Evolutionary conservation across 1,284 basidiomycete genomes (phyloP).

Genomic region (Paramarasmius palmivorus): DNA sequence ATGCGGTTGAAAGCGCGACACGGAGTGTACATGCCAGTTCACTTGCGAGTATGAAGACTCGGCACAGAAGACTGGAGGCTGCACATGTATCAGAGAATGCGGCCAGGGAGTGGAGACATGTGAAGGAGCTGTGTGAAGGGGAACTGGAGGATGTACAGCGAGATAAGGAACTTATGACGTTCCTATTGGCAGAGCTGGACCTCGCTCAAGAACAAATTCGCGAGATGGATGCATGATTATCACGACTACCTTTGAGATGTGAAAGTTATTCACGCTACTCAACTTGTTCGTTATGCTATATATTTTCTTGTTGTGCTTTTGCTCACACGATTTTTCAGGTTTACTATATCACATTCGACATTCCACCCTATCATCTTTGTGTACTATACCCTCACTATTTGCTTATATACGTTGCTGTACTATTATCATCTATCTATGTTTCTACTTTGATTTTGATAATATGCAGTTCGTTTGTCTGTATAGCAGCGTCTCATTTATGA

Average conservation of each 20-base stretch:
- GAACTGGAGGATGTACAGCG: conserved; percentile 57
- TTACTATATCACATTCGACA: too few species aligned
- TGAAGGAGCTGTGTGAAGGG: conserved; percentile 51
- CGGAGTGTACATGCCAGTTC: conserved; percentile 39
- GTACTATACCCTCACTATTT: too few species aligned
- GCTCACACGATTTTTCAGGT: not conserved
- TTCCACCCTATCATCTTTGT: too few species aligned
- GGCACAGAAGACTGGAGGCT: conserved; percentile 40
- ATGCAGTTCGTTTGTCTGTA: not conserved
- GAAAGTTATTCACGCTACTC: not conserved
- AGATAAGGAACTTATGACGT: conserved; percentile 52
- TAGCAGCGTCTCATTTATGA: too few species aligned
- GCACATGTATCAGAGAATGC: conserved; percentile 44
- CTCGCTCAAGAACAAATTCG: conserved; percentile 20
- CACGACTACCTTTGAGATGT: not conserved
- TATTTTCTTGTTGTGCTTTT: too few species aligned
- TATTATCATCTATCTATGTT: too few species aligned
- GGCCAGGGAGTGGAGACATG: conserved; percentile 53
- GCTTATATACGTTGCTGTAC: not conserved
- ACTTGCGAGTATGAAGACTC: conserved; percentile 35
- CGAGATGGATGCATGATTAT: not conserved
- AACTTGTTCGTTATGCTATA: not conserved
- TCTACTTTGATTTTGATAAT: too few species aligned
- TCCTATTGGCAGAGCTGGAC: conserved; percentile 60
- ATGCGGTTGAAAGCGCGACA: conserved; percentile 45